phyloP scores from a whole-genome alignment of 441 rosid species.

The Daphne laureola region DNA sequence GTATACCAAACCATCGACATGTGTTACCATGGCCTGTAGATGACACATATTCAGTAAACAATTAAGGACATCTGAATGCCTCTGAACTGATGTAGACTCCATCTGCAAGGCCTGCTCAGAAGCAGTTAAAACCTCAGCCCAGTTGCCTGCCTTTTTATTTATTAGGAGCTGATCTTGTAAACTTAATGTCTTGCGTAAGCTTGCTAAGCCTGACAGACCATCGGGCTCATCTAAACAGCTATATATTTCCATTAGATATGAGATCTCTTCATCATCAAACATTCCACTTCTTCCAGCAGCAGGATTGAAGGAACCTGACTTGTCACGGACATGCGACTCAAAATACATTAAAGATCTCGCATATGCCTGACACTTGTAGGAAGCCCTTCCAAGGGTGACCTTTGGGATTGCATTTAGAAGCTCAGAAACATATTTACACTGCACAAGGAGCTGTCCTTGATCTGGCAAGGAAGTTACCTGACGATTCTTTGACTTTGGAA shows the following conservation, averaged over 20 bases:
- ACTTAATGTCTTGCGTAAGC: slow-evolving; percentile 76
- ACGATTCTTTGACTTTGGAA: slow-evolving; percentile 57
- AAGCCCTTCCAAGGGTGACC: slow-evolving; percentile 89
- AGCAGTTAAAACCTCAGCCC: slow-evolving; percentile 95
- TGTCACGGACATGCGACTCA: slow-evolving; percentile 83
- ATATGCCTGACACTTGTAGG: slow-evolving; percentile 93
- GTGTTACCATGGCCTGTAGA: slow-evolving; percentile 99
- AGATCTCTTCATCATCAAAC: slow-evolving; percentile 91
- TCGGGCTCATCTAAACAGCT: slow-evolving; percentile 97
- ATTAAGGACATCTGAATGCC: slow-evolving; percentile 96
- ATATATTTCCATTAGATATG: slow-evolving; percentile 94
- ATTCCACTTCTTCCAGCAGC: slow-evolving; percentile 84
- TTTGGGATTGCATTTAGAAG: slow-evolving; percentile 85
- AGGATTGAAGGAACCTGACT: slow-evolving; percentile 94
- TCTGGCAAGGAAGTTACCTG: slow-evolving; percentile 35
- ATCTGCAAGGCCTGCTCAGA: slow-evolving; percentile 98
- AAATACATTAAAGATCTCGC: slow-evolving; percentile 98
- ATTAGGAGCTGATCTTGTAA: slow-evolving; percentile 89
- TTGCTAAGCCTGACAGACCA: slow-evolving; percentile 90
- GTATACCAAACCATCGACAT: slow-evolving; percentile 93
- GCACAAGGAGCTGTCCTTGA: slow-evolving; percentile 74
- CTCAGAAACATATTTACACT: slow-evolving; percentile 88
- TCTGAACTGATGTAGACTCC: slow-evolving; percentile 90
- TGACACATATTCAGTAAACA: slow-evolving; percentile 96
- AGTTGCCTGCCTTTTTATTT: slow-evolving; percentile 90